Evolutionary conservation across 495 filamentous ascomycete genomes (phyloP).

Genomic region (Hypoxylon lenormandii): DNA sequence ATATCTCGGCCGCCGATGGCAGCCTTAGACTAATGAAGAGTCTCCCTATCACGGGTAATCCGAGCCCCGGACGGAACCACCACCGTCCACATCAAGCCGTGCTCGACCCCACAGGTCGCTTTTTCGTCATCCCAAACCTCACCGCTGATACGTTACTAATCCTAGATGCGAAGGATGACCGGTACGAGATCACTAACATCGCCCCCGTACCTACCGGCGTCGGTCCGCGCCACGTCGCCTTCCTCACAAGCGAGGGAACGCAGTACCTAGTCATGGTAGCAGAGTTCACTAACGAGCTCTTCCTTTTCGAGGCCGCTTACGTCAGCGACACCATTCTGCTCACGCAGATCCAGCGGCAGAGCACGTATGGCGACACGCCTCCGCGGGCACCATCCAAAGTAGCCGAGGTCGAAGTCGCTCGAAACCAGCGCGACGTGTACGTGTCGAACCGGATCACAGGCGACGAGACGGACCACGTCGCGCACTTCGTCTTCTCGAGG

Average conservation of each 20-base stretch:
- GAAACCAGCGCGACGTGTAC: conserved; percentile 50
- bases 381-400: conserved; percentile 36
- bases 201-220: conserved; percentile 37
- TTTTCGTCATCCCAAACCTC: conserved; percentile 51
- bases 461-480: conserved; percentile 50
- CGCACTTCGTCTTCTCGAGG: conserved; percentile 46
- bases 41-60: conserved; percentile 32
- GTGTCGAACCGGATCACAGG: conserved; percentile 54
- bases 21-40: conserved; percentile 42
- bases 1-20: conserved; percentile 39
- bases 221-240: conserved; percentile 54
- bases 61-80: conserved; percentile 37
- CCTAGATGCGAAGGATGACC: conserved; percentile 45
- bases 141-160: conserved; percentile 51
- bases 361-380: conserved; percentile 42
- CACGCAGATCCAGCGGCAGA: conserved; percentile 39
- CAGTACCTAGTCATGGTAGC: conserved; percentile 49
- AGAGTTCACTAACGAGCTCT: conserved; percentile 49
- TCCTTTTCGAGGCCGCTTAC: conserved; percentile 49
- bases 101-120: conserved; percentile 51
- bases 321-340: conserved; percentile 36
- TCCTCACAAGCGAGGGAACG: conserved; percentile 42
- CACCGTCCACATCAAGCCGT: conserved; percentile 54
- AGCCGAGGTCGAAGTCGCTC: conserved; percentile 47
- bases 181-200: conserved; percentile 42